Base-by-base conservation (phyloP, 192 early-diverging fungal genomes). In the Podila epigama region DNA sequence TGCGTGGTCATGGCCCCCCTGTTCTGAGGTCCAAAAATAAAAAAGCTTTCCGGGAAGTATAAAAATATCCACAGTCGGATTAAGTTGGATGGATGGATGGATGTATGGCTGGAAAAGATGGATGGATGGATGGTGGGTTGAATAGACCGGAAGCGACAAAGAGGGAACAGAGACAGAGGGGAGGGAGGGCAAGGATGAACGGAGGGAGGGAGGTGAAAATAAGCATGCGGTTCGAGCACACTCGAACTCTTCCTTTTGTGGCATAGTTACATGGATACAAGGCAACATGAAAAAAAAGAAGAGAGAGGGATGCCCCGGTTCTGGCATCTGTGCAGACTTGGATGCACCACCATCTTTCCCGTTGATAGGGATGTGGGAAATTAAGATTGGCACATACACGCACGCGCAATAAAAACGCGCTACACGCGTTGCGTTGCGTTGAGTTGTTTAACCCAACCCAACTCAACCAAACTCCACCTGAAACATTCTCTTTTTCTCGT, bases 61-160 rank as follows among this genome's bases (percentile, higher is more conserved):
- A 48, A 22, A 48, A 48, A 48, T 22, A 48, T 48, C n/a, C n/a
- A 48, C 44, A 18, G 25, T 1, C 44, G 20, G 25, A 22, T n/a
- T 15, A 22, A 48, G 25, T 18, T 9, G 7, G 37, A 39, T 22
- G 44, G 9, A 48, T 36, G 32, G 41, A 0, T 33, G 22, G 52
- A 42, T 37, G 27, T 52, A 56, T 55, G 25, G 29, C 31, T 51
- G 48, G 53, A 27, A 56, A 13, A 64, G n/a, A 51, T 10, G 37
- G 28, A 33, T 50, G 54, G 63, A 73, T 60, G 36, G n/a, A 41
- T 27, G 58, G 44, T 51, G 25, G 61, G 60, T 32, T 22, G 48
- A 22, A 48, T 13, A 61, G 44, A 48, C 27, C 20, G 44, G 28
- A 3, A 40, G 27, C 15, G 44, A 50, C 6, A 16, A 28, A 9